Percentiles rank a stretch among this genome's conserved stretches.
Conservation (phyloP, 768 basidiomycete species). For the Lentinula sp. region DNA sequence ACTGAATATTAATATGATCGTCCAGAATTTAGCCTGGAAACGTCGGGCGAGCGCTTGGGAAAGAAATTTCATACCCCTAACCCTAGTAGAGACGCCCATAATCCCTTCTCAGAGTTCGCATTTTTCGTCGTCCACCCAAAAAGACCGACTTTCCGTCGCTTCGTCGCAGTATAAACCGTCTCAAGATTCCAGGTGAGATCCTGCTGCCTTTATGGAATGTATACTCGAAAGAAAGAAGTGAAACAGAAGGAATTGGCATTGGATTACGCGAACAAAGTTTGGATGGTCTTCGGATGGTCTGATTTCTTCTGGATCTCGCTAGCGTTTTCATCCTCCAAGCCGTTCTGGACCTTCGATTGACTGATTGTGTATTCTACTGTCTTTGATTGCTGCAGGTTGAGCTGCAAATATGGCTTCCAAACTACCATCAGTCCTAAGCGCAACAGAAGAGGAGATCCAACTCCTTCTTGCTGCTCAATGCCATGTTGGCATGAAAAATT, state of each 20-base stretch:
- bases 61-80: not conserved
- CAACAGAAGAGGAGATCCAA: conserved; percentile 97
- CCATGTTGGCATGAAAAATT: conserved; percentile 98
- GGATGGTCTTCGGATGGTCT: not conserved
- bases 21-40: too few species aligned
- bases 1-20: too few species aligned
- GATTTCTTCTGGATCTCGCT: not conserved
- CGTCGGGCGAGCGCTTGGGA: too few species aligned
- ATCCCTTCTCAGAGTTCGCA: not conserved
- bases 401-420: conserved; percentile 66
- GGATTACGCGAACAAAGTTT: not conserved
- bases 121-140: not conserved
- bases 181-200: conserved; percentile 6
- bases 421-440: conserved; percentile 88
- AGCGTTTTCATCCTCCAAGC: not conserved
- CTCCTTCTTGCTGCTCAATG: conserved; percentile 92
- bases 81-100: not conserved
- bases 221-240: not conserved
- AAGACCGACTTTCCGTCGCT: not conserved
- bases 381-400: not conserved
- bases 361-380: not conserved
- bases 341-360: not conserved
- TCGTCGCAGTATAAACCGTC: not conserved
- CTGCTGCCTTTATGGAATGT: not conserved
- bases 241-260: not conserved